These are phyloP conservation scores for Pisolithus tinctorius DNA, from an alignment of 768 basidiomycete genomes.

Conservation along the genomic window DNA sequence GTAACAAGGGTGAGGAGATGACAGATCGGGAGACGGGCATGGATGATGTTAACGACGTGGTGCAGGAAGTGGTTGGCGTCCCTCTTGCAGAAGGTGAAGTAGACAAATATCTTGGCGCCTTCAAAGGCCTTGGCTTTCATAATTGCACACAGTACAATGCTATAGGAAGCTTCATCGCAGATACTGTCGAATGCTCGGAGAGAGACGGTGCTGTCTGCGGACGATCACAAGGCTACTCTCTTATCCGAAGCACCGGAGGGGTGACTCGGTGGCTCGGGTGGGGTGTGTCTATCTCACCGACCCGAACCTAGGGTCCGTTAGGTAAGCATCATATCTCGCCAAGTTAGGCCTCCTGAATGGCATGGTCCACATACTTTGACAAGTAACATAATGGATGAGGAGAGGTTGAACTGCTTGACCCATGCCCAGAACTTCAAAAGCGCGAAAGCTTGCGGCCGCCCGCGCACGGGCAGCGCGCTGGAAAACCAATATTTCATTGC, in stretches of 20 bases:
- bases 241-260: background rate
- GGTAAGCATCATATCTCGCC: too few relatives aligned
- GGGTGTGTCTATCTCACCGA: background rate
- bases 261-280: conserved; percentile 22
- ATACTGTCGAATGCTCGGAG: conserved; percentile 51
- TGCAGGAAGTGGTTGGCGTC: conserved; percentile 53
- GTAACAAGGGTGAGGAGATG: conserved; percentile 54
- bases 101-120: conserved; percentile 52
- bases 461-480: too few relatives aligned
- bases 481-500: too few relatives aligned
- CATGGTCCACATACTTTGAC: too few relatives aligned
- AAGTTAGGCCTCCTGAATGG: too few relatives aligned
- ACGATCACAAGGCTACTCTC: conserved; percentile 3
- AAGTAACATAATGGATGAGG: too few relatives aligned
- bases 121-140: conserved; percentile 44
- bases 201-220: background rate
- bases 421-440: too few relatives aligned
- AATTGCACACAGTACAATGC: conserved; percentile 49
- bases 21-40: conserved; percentile 33
- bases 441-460: too few relatives aligned
- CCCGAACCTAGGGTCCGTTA: too few relatives aligned
- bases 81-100: conserved; percentile 50
- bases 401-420: too few relatives aligned
- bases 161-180: conserved; percentile 50
- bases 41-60: conserved; percentile 44